Percentiles rank a stretch among this genome's conserved stretches.
These are phyloP conservation scores for Bryoglossum gracile DNA, from an alignment of 495 filamentous ascomycete genomes.

Conservation along the genomic window DNA sequence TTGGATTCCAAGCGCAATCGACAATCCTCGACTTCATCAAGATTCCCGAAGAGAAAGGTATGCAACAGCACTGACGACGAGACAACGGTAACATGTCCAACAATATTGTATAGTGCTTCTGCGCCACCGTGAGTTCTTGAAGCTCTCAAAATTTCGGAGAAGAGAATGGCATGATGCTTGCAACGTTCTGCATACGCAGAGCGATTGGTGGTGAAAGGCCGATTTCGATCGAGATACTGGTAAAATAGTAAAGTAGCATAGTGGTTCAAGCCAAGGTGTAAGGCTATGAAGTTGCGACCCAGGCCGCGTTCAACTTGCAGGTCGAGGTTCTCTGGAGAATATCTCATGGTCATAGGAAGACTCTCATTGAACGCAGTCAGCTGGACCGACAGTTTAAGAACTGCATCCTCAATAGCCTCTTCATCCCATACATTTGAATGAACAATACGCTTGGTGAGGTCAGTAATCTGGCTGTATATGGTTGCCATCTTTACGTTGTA, in stretches of 20 bases:
- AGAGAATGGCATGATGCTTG: constrained; percentile 25
- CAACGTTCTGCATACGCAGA: constrained; percentile 23
- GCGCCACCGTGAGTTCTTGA: constrained; percentile 17
- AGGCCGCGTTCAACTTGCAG: constrained; percentile 19
- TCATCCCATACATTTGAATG: constrained; percentile 6
- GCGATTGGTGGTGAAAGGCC: constrained; percentile 1
- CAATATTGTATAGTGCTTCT: constrained; percentile 27
- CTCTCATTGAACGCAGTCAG: constrained; percentile 18
- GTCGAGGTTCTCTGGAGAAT: constrained; percentile 15
- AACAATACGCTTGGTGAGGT: constrained; percentile 4
- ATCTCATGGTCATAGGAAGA: constrained; percentile 11
- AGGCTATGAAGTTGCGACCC: constrained; percentile 25
- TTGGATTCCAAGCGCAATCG: constrained; percentile 24
- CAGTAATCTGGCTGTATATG: constrained; percentile 10
- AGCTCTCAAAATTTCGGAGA: constrained; percentile 24
- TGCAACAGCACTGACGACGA: constrained; percentile 28
- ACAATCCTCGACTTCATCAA: constrained; percentile 21
- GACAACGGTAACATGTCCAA: constrained; percentile 29
- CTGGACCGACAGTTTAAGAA: constrained; percentile 6
- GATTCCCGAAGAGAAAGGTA: constrained; percentile 26
- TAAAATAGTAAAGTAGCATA: constrained; percentile 28
- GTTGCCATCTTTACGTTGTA: constrained; percentile 11
- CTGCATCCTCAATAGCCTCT: constrained; percentile 13
- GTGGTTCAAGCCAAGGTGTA: constrained; percentile 29
- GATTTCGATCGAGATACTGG: constrained; percentile 23